Evolutionary conservation across 192 early-diverging fungal genomes (phyloP).

Genomic region (Mortierella claussenii): DNA sequence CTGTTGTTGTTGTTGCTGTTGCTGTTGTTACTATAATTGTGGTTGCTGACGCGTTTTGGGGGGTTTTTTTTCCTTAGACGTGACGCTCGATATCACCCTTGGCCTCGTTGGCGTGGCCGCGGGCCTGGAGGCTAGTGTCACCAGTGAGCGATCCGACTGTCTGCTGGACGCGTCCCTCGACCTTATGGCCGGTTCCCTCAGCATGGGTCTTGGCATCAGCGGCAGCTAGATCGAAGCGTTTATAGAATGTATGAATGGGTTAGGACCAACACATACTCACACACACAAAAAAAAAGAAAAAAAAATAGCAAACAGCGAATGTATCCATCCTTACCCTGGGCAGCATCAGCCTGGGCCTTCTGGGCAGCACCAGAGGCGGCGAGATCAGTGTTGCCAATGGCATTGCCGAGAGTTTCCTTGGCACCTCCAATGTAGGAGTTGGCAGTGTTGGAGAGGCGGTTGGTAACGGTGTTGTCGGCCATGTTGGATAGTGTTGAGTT

Average conservation of each 20-base stretch:
- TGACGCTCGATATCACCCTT: conserved; percentile 13
- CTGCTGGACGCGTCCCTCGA: conserved; percentile 8
- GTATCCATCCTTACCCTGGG: conserved; percentile 3
- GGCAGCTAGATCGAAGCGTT: conserved; percentile 8
- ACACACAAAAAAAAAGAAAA: too few relatives aligned
- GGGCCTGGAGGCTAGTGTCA: conserved; percentile 9
- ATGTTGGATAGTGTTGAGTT: conserved; percentile 10
- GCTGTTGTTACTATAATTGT: too few relatives aligned
- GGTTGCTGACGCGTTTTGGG: too few relatives aligned
- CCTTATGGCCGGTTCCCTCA: conserved; percentile 16
- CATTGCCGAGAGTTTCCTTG: conserved; percentile 27
- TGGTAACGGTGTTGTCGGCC: too few relatives aligned
- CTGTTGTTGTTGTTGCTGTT: too few relatives aligned
- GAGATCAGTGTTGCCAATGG: conserved; percentile 11
- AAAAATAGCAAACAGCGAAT: background rate
- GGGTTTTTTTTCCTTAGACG: conserved; percentile 13
- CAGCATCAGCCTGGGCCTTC: conserved; percentile 20
- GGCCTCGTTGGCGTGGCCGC: conserved; percentile 13
- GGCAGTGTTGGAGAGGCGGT: conserved; percentile 21
- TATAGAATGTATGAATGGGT: too few relatives aligned
- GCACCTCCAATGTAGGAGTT: conserved; percentile 25
- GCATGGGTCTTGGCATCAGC: conserved; percentile 29
- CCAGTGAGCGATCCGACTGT: conserved; percentile 13
- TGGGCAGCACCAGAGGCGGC: conserved; percentile 24
- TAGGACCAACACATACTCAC: too few relatives aligned